These are phyloP conservation scores for Daedaleopsis sinensis DNA, from an alignment of 768 basidiomycete genomes.

Conservation along the genomic window DNA sequence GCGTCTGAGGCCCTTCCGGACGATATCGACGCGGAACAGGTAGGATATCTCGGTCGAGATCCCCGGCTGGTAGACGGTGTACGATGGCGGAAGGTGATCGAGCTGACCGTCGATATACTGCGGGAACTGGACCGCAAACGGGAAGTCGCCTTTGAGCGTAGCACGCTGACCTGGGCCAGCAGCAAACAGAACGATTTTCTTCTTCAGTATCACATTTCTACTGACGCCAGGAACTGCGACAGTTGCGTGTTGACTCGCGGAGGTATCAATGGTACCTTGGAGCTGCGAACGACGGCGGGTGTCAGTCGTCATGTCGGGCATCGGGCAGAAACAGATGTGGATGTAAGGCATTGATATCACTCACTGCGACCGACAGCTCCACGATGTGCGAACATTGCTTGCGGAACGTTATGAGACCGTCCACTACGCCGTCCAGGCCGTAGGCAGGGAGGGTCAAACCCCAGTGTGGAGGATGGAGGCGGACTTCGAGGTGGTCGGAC, in stretches of 20 bases:
- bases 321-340: neutral
- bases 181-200: conserved; percentile 33
- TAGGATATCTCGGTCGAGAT: conserved; percentile 39
- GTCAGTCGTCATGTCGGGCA: neutral
- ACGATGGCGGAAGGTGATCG: conserved; percentile 43
- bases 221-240: conserved; percentile 31
- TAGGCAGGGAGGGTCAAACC: conserved; percentile 43
- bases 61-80: conserved; percentile 33
- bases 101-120: conserved; percentile 32
- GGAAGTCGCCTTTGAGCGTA: conserved; percentile 30
- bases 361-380: conserved; percentile 42
- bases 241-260: conserved; percentile 32
- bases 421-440: conserved; percentile 43
- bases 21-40: conserved; percentile 40
- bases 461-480: conserved; percentile 44
- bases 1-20: conserved; percentile 42
- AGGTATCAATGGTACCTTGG: conserved; percentile 39
- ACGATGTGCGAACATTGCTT: conserved; percentile 40
- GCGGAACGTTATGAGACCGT: conserved; percentile 41
- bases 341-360: neutral
- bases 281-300: conserved; percentile 31
- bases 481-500: conserved; percentile 43
- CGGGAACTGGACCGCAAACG: conserved; percentile 46
- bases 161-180: conserved; percentile 21
- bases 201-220: conserved; percentile 31